Evolutionary conservation across 2,329 filamentous ascomycete genomes (phyloP), one percentile per base, ranked within the genome.

Genomic region (Neocatenulostroma microsporum): DNA sequence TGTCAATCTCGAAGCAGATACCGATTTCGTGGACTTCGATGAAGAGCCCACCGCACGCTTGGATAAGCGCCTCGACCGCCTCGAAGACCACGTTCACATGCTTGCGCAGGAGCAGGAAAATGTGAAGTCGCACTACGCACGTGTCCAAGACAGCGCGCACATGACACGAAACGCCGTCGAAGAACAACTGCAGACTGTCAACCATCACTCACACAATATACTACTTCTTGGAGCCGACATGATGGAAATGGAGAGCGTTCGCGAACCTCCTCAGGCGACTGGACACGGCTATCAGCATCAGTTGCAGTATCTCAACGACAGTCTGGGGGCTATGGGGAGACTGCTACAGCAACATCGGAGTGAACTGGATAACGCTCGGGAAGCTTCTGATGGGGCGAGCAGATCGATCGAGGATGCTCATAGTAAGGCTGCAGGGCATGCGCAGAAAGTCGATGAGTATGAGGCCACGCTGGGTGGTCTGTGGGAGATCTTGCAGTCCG

Each of bases 261-360:
- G 73, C 10, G 68, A 72, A 18, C 77, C 78, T 4, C 81, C 82
- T 3, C 62, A 71, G 23, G 61, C 70, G 3, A 67, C 70, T 1
- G 72, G 72, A 4, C 68, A 70, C 29, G 73, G 72, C 18, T 59
- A 84, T 5, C 71, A 82, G 30, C 73, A 77, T 18, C 85, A 91
- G 49, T 63, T 87, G 27, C 62, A 68, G 30, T 84, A 84, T 49
- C 68, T 87, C 45, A 73, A 83, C 45, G 67, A 76, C 19, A 73
- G 72, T 2, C 59, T 86, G 34, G 66, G 47, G 21, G 48, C 46
- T 17, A 41, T 60, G 15, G 55, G 58, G 28, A 44, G 50, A 18
- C 34, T 58, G 13, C 41, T 60, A 8, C 51, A 53, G 26, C 53
- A 55, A 29, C 51, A 56, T 30, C 45, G 47, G 21, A 44, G 50